These are phyloP conservation scores for Leptographium procerum DNA, from an alignment of 2,329 filamentous ascomycete species.

Conservation along the genomic window DNA sequence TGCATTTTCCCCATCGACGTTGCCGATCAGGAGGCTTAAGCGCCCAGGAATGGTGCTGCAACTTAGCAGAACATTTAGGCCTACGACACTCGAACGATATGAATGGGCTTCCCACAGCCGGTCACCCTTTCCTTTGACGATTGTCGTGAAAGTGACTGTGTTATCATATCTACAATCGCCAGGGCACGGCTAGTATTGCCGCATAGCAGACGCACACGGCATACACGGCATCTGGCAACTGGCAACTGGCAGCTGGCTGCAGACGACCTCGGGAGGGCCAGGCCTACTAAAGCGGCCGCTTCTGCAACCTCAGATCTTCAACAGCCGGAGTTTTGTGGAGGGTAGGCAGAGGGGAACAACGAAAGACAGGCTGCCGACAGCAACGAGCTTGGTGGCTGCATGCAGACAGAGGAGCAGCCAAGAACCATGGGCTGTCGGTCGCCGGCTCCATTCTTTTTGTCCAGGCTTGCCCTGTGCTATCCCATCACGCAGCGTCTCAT, in stretches of 20 bases:
- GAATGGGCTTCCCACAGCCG: background rate
- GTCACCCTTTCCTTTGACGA: background rate
- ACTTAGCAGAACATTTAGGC: background rate
- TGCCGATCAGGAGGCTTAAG: background rate
- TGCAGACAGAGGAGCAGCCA: background rate
- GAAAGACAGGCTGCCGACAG: background rate
- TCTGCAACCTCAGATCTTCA: constrained; percentile 9
- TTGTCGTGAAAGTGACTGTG: background rate
- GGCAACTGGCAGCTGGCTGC: background rate
- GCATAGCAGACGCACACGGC: background rate
- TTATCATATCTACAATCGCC: background rate
- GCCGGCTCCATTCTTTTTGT: background rate
- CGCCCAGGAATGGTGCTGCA: background rate
- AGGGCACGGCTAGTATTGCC: background rate
- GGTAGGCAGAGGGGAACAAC: background rate
- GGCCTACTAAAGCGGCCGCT: constrained; percentile 11
- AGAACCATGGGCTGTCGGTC: background rate
- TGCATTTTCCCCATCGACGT: background rate
- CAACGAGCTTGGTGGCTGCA: background rate
- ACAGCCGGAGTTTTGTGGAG: background rate
- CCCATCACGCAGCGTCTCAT: background rate
- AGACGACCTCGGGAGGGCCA: constrained; percentile 1
- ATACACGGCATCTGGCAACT: background rate
- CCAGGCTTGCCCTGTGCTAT: background rate
- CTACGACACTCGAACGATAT: too few relatives aligned